Evolutionary conservation across 2,329 filamentous ascomycete species (phyloP).

Genomic region (Hypoxylon sp.): DNA sequence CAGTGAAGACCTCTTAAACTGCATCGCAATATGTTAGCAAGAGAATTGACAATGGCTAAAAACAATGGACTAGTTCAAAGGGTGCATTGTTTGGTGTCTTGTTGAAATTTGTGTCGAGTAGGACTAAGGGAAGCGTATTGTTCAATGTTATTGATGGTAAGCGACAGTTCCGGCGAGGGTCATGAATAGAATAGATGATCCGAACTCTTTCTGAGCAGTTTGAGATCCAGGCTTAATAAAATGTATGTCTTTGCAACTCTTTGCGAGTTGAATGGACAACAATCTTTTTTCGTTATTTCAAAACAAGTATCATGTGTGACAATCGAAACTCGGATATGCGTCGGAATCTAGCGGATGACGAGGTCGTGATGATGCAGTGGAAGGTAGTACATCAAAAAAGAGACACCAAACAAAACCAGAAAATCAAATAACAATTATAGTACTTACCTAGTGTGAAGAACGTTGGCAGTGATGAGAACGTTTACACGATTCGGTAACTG

Average conservation of each 20-base stretch:
- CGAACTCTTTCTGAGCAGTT: not conserved
- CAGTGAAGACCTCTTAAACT: slow-evolving; percentile 42
- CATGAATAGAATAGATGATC: slow-evolving; percentile 1
- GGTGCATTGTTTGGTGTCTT: slow-evolving; percentile 10
- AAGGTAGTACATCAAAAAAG: not conserved
- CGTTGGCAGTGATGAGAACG: slow-evolving; percentile 21
- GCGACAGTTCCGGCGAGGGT: not conserved
- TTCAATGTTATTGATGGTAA: not conserved
- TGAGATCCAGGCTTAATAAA: not conserved
- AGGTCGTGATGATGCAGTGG: slow-evolving; percentile 3
- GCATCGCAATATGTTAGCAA: slow-evolving; percentile 17
- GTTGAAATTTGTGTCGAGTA: not conserved
- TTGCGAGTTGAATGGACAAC: not conserved
- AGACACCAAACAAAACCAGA: not conserved
- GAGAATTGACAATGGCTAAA: slow-evolving; percentile 1
- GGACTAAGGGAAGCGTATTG: not conserved
- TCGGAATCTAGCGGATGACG: slow-evolving; percentile 14
- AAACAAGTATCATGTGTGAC: slow-evolving; percentile 7
- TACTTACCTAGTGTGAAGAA: slow-evolving; percentile 36
- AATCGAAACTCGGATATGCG: slow-evolving; percentile 25
- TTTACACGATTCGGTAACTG: slow-evolving; percentile 11
- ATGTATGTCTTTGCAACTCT: not conserved
- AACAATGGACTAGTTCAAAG: slow-evolving; percentile 27
- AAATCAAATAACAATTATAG: not conserved
- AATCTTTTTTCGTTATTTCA: not conserved